Evolutionary conservation across 371 early-diverging fungal species (phyloP).

Genomic region (Rhizoclosmatium hyalinum): DNA sequence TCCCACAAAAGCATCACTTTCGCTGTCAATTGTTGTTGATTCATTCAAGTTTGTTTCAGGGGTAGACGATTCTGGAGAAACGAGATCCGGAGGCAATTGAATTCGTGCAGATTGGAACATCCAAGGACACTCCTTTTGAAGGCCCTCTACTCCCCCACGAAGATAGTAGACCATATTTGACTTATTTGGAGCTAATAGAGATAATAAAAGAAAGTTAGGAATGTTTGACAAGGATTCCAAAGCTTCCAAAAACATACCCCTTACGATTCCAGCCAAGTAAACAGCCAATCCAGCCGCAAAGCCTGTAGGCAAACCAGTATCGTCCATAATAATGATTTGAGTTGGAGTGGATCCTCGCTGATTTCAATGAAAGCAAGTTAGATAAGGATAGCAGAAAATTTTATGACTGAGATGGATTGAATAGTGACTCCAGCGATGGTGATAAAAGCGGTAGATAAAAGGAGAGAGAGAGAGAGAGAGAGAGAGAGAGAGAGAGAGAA

Average conservation of each 20-base stretch:
- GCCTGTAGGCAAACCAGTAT: conserved; percentile 7
- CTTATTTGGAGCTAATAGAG: conserved; percentile 9
- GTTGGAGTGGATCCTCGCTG: conserved; percentile 19
- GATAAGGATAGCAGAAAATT: no score
- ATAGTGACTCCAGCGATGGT: neutral
- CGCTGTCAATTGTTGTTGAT: neutral
- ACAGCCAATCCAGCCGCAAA: conserved; percentile 11
- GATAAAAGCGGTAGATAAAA: neutral
- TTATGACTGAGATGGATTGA: no score
- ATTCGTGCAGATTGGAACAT: conserved; percentile 5
- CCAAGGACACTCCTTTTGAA: neutral
- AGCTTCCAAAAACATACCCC: neutral
- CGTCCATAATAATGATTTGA: conserved; percentile 17
- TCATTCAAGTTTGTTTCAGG: neutral
- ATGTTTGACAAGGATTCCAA: neutral
- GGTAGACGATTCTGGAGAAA: neutral
- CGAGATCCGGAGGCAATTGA: neutral
- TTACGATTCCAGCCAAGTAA: conserved; percentile 4
- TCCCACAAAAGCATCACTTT: conserved; percentile 8
- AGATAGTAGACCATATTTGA: conserved; percentile 6
- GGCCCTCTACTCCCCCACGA: conserved; percentile 1
- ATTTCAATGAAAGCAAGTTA: neutral
- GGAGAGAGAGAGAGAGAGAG: neutral
- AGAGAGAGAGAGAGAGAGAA: neutral
- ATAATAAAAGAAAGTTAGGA: conserved; percentile 1